Base-by-base conservation (phyloP, 1,139 yeast genomes). In the Suhomyces ambrosiae region DNA sequence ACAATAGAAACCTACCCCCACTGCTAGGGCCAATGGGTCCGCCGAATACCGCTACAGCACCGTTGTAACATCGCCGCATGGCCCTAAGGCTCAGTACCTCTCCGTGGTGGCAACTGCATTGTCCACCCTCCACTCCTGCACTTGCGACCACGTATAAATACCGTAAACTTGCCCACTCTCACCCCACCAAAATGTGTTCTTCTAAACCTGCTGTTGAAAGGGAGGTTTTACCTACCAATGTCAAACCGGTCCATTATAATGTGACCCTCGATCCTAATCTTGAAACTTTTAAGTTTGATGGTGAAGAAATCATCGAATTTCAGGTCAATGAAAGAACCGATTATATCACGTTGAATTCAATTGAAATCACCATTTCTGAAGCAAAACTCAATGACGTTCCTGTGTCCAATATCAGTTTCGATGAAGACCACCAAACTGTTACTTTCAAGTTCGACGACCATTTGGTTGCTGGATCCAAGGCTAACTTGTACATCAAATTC, bases 221-320 rank as follows among this genome's bases (percentile, higher is more conserved):
- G 54, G 86, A 84, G 58, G 76, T 85, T 23, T 75, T 86, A 47
- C 95, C 95, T 33, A 68, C 76, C 30, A 77, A 82, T 52, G 88
- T 86, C 47, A 79, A 74, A 46, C 95, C 95, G 31, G 54, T 71
- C 44, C 86, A 84, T 60, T 87, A 87, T 59, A 76, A 78, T 47
- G 64, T 87, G 47, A 74, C 79, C 29, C 68, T 88, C 50, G 92
- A 86, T 54, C 95, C 96, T 26, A 71, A 80, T 51, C 79, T 87
- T 50, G 74, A 73, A 39, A 77, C 79, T 33, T 86, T 84, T 72
- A 83, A 79, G 45, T 88, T 80, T 54, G 67, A 71, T 32, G 96
- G 95, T 49, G 63, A 64, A 25, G 85, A 80, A 41, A 71, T 71
- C 41, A 82, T 87, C 53, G 82, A 80, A 35, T 69, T 87, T 49